Evolutionary conservation across 208 protist species (phyloP), one percentile per base, ranked within the genome.

Genomic region (Leishmania lainsoni): DNA sequence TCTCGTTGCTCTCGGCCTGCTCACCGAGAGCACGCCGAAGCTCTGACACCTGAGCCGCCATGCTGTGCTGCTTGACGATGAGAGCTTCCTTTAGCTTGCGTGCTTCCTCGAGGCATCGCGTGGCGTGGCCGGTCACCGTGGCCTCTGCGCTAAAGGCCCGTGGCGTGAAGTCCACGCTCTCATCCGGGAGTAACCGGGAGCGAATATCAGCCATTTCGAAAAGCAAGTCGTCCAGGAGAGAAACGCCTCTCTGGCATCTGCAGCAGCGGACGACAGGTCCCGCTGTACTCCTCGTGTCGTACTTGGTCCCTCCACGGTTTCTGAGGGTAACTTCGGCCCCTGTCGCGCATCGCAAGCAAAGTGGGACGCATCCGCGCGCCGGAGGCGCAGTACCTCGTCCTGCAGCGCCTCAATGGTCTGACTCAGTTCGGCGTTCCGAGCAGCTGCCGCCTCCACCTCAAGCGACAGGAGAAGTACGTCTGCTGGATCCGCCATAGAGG

Each of bases 361-460:
- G 29, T 52, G 42, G 42, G 74, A 59, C 20, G 58, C n/a, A 14
- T 72, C 49, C 81, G 42, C 22, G 12, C 58, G 8, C 20, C 70
- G 73, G 12, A 80, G 69, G 3, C 59, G 78, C 39, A 63, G 61
- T 26, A 86, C 70, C 32, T 91, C 83, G 20, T 79, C 76, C 45
- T 84, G 83, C 12, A 93, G 78, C 5, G 51, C 78, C 48, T 91
- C 89, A 14, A 95, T 51, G 45, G 82, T 81, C 35, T 75, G 82
- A 22, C 88, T 90, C 63, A 95, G 81, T 58, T 90, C 87, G 10
- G 92, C 92, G 66, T 96, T 96, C 2, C 92, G 89, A 17, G 89
- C 90, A 32, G 92, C 92, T 20, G 90, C 90, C 8, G 92, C 92
- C 74, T 96, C 92, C 35, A 93, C 89, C 59, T 96, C 92, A 39